phyloP scores from a whole-genome alignment of 768 basidiomycete genomes.

The Nevesoporus exiguus region DNA sequence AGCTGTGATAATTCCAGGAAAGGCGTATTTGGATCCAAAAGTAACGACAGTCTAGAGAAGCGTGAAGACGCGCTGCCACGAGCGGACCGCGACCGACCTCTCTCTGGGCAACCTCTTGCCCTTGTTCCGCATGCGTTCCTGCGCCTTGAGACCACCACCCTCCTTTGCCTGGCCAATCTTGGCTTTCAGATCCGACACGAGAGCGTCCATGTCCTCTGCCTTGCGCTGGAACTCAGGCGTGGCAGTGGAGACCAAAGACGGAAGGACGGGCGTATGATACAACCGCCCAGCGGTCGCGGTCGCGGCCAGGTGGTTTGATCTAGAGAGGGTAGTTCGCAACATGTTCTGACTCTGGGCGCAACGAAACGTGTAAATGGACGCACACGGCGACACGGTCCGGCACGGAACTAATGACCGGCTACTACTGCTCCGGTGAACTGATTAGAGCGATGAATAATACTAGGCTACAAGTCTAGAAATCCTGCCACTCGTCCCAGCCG shows the following conservation, averaged over 20 bases:
- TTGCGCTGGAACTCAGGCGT: slow-evolving; percentile 71
- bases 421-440: slow-evolving; percentile 7
- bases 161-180: slow-evolving; percentile 56
- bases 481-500: slow-evolving; percentile 81
- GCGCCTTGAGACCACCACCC: slow-evolving; percentile 75
- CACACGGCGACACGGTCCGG: not conserved
- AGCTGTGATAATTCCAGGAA: slow-evolving; percentile 86
- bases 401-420: slow-evolving; percentile 25
- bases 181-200: slow-evolving; percentile 61
- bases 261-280: slow-evolving; percentile 73
- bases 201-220: slow-evolving; percentile 62
- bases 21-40: slow-evolving; percentile 84
- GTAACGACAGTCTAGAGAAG: slow-evolving; percentile 52
- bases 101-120: slow-evolving; percentile 85
- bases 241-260: slow-evolving; percentile 63
- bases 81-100: slow-evolving; percentile 44
- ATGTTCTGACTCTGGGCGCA: slow-evolving; percentile 8
- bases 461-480: slow-evolving; percentile 66
- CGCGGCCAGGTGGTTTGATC: slow-evolving; percentile 6
- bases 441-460: no score
- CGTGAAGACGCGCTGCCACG: slow-evolving; percentile 2
- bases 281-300: slow-evolving; percentile 23
- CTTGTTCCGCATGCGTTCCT: slow-evolving; percentile 67
- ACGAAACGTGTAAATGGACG: not conserved
- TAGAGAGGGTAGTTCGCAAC: slow-evolving; percentile 18